Conservation (phyloP, 768 basidiomycete species). For the Pisolithus microcarpus region DNA sequence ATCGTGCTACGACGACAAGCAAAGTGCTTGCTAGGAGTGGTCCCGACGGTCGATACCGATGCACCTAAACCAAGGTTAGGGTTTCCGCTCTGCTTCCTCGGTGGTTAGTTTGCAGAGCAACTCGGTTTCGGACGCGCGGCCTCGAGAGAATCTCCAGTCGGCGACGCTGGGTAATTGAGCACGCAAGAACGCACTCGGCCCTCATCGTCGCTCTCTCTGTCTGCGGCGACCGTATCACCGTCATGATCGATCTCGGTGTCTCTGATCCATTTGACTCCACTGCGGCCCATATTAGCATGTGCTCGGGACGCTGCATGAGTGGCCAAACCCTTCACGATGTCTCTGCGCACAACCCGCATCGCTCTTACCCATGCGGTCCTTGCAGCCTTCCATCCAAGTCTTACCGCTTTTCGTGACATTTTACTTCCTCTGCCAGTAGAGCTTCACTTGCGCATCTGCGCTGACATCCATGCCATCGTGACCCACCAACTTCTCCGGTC, state of each 20-base stretch:
- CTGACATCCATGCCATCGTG: constrained; percentile 37
- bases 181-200: no score
- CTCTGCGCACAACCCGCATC: constrained; percentile 34
- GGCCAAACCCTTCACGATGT: constrained; percentile 6
- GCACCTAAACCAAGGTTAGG: constrained; percentile 30
- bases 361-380: constrained; percentile 48
- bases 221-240: no score
- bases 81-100: constrained; percentile 4
- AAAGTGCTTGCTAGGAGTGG: constrained; percentile 33
- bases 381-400: constrained; percentile 39
- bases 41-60: constrained; percentile 18
- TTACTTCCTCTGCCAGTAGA: constrained; percentile 40
- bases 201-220: no score
- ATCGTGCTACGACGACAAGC: constrained; percentile 26
- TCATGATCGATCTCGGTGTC: no score
- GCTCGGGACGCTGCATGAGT: not conserved
- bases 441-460: constrained; percentile 46
- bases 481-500: constrained; percentile 35
- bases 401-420: constrained; percentile 25
- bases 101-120: not conserved
- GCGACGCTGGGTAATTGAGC: not conserved
- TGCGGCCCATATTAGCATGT: no score
- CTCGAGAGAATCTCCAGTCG: not conserved
- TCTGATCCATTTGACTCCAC: no score
- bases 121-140: not conserved